Conservation (phyloP, 2,329 filamentous ascomycete genomes). For the Paecilomyces niveus region DNA sequence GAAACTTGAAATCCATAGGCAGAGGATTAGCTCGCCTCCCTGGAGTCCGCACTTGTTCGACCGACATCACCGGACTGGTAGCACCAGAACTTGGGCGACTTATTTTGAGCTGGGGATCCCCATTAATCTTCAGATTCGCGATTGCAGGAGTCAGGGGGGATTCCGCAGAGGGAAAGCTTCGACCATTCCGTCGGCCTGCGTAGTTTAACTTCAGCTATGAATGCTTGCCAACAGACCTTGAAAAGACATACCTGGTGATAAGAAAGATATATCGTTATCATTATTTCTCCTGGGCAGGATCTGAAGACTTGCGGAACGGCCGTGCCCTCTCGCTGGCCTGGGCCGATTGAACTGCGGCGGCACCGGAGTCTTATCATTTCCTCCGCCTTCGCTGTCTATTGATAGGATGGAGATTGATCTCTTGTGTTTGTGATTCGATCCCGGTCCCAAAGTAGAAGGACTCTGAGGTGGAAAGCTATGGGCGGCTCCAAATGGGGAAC, state of each 20-base stretch:
- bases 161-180: slow-evolving; percentile 23
- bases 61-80: slow-evolving; percentile 26
- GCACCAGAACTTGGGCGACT: slow-evolving; percentile 17
- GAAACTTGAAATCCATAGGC: slow-evolving; percentile 51
- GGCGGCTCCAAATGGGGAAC: slow-evolving; percentile 29
- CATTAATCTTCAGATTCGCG: slow-evolving; percentile 25
- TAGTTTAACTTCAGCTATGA: slow-evolving; percentile 5
- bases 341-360: slow-evolving; percentile 34
- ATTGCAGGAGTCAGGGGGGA: slow-evolving; percentile 21
- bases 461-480: slow-evolving; percentile 34
- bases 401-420: slow-evolving; percentile 78
- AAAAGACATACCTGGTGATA: not conserved
- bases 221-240: not conserved
- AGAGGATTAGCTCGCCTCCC: slow-evolving; percentile 29
- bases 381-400: slow-evolving; percentile 49
- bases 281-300: slow-evolving; percentile 50
- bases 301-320: slow-evolving; percentile 74
- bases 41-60: slow-evolving; percentile 35
- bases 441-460: slow-evolving; percentile 24
- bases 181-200: slow-evolving; percentile 27
- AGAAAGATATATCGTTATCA: slow-evolving; percentile 25
- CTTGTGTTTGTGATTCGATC: slow-evolving; percentile 47
- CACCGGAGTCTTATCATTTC: slow-evolving; percentile 24
- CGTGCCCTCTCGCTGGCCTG: slow-evolving; percentile 59
- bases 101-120: slow-evolving; percentile 19